Percentiles rank a stretch among this genome's conserved stretches.
These are phyloP conservation scores for Austroboletus festivus DNA, from an alignment of 768 basidiomycete species.

Conservation along the genomic window DNA sequence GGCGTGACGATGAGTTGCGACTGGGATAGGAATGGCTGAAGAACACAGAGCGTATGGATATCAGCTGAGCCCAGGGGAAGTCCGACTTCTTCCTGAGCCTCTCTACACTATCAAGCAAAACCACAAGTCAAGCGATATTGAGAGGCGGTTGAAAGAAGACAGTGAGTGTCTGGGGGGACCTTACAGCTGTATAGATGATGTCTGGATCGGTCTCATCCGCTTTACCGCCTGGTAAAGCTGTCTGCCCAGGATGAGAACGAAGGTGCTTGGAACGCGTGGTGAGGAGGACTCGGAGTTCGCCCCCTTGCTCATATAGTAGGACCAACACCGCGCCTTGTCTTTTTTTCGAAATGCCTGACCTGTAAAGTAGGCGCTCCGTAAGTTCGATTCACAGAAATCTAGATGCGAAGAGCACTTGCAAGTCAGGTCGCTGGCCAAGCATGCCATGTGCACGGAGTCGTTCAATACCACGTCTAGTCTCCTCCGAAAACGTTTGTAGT, in stretches of 20 bases:
- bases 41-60: constrained; percentile 55
- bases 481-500: constrained; percentile 13
- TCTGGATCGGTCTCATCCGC: constrained; percentile 62
- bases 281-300: constrained; percentile 68
- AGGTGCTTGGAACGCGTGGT: constrained; percentile 82
- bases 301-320: constrained; percentile 69
- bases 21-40: constrained; percentile 70
- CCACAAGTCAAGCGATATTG: not conserved
- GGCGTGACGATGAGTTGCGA: constrained; percentile 73
- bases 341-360: constrained; percentile 32
- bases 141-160: not conserved
- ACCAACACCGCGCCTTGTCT: constrained; percentile 78
- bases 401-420: constrained; percentile 42
- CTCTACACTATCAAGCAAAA: constrained; percentile 54
- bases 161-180: constrained; percentile 22
- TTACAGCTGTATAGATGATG: constrained; percentile 71
- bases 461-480: constrained; percentile 33
- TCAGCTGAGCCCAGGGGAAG: constrained; percentile 56
- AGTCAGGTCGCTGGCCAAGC: constrained; percentile 38
- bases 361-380: constrained; percentile 11
- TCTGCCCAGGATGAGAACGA: constrained; percentile 75
- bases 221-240: constrained; percentile 81
- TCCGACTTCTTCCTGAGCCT: constrained; percentile 83
- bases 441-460: constrained; percentile 34
- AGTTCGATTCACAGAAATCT: not conserved